Evolutionary conservation across 345 rosid species (phyloP), one percentile per base, ranked within the genome.

Genomic region (Moricandia arvensis): DNA sequence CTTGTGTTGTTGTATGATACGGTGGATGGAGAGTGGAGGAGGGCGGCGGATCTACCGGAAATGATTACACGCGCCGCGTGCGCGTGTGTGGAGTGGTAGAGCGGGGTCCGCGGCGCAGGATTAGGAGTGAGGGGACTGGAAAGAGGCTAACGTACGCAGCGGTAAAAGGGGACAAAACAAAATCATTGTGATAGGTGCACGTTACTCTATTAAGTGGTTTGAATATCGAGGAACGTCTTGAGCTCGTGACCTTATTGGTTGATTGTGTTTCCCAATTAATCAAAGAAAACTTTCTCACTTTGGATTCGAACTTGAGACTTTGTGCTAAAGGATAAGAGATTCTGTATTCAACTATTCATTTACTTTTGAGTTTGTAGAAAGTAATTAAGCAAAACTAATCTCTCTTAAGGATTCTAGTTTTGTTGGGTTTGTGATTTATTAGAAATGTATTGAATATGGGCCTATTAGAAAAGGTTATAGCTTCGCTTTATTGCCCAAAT

Each of bases 1-100:
- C 80, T 91, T 54, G 91, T 94, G 61, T 70, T 90, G 86, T 60
- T 91, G 9, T 91, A 87, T 43, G 87, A 94, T 38, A 79, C 85
- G 41, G 75, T 6, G 51, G 68, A 61, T 16, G 90, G 85, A 9
- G 90, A 89, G 70, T 94, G 98, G 98, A 82, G 83, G 31, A 85
- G 98, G 59, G 93, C 82, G 54, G 84, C 91, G 21, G 90, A 90
- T 75, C 53, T 90, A 18, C 97, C 96, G 37, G 95, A 86, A 79
- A 84, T 81, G 75, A 71, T 88, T 0, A 75, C 81, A 91, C 98
- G 97, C 89, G 96, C 95, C 75, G 84, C 90, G 13, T 90, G 94
- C 62, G 90, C 85, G 80, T 80, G 84, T 65, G 89, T 83, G 71
- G 92, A 87, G 58, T 93, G 91, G 66, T 85, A n/a, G 16, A 41